Percentiles rank a stretch among this genome's conserved stretches.
These are phyloP conservation scores for Hyaloscypha variabilis DNA, from an alignment of 495 filamentous ascomycete genomes.

Conservation along the genomic window DNA sequence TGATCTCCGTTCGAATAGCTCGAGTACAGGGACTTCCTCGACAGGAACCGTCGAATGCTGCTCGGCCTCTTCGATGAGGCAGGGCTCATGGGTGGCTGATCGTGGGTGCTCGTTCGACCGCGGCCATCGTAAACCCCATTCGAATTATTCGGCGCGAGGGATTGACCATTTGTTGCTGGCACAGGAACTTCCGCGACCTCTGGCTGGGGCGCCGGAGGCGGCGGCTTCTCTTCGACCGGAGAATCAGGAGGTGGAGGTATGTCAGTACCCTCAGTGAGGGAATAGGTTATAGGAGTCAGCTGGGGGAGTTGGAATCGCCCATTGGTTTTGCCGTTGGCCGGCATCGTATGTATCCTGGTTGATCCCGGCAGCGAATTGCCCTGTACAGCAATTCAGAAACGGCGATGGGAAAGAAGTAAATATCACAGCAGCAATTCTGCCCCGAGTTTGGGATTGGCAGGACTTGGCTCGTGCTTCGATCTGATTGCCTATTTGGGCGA, in stretches of 20 bases:
- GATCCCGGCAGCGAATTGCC: conserved; percentile 18
- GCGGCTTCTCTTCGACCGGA: conserved; percentile 42
- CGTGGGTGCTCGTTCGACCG: conserved; percentile 21
- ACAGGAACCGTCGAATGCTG: conserved; percentile 43
- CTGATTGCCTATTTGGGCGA: conserved; percentile 1
- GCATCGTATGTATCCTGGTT: conserved; percentile 20
- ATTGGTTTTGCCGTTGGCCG: conserved; percentile 31
- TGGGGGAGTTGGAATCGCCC: conserved; percentile 57
- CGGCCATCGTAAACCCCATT: conserved; percentile 27
- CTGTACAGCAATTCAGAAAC: conserved; percentile 3
- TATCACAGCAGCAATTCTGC: neutral
- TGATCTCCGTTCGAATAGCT: conserved; percentile 36
- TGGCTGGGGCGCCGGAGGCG: conserved; percentile 24
- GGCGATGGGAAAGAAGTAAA: conserved; percentile 5
- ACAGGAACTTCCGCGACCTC: neutral
- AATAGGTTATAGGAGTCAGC: conserved; percentile 47
- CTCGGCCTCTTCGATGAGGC: conserved; percentile 29
- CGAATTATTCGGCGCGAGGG: conserved; percentile 3
- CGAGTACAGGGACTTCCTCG: conserved; percentile 39
- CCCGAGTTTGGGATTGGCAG: neutral
- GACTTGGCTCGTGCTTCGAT: conserved; percentile 7
- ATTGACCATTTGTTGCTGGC: conserved; percentile 8
- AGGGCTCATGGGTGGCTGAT: conserved; percentile 28
- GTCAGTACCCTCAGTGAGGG: conserved; percentile 58
- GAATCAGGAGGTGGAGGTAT: conserved; percentile 57